Percentiles rank a stretch among this genome's conserved stretches.
Conservation (phyloP, 192 early-diverging fungal genomes). For the Coemansia sp. region DNA sequence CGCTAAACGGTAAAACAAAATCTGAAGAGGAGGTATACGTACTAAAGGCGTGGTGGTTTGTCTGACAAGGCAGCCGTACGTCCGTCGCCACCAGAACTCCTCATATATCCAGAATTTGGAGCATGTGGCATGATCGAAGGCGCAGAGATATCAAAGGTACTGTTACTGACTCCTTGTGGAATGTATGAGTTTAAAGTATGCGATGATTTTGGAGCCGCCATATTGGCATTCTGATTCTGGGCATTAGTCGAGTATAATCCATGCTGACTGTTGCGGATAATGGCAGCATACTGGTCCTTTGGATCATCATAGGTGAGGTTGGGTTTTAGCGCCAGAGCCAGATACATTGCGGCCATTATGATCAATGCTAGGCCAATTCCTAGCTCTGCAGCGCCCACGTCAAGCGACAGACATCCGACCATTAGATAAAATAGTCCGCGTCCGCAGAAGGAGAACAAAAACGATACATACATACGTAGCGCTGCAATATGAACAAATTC, state of each 20-base stretch:
- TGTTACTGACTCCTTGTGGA: conserved; percentile 23
- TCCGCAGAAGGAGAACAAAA: conserved; percentile 42
- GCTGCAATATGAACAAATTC: conserved; percentile 41
- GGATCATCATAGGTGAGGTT: conserved; percentile 34
- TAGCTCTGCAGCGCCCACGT: conserved; percentile 15
- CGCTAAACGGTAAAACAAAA: background rate
- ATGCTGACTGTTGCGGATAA: conserved; percentile 34
- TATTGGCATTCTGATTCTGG: conserved; percentile 12
- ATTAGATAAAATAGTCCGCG: conserved; percentile 43
- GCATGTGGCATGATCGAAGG: conserved; percentile 4
- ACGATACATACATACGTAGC: conserved; percentile 42
- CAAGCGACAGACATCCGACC: conserved; percentile 29
- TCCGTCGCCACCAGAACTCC: background rate
- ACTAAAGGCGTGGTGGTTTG: conserved; percentile 23
- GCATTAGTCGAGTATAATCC: conserved; percentile 9
- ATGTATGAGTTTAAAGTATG: conserved; percentile 16
- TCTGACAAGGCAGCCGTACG: background rate
- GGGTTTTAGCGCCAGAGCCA: conserved; percentile 16
- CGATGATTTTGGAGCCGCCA: conserved; percentile 14
- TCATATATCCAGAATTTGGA: background rate
- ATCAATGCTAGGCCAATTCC: conserved; percentile 30
- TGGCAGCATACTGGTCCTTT: conserved; percentile 31
- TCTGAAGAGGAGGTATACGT: background rate
- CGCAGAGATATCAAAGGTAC: conserved; percentile 18
- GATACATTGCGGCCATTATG: conserved; percentile 9